Base-by-base conservation (phyloP, 1,139 yeast species). In the Hemisphaericaspora lyxosophila region DNA sequence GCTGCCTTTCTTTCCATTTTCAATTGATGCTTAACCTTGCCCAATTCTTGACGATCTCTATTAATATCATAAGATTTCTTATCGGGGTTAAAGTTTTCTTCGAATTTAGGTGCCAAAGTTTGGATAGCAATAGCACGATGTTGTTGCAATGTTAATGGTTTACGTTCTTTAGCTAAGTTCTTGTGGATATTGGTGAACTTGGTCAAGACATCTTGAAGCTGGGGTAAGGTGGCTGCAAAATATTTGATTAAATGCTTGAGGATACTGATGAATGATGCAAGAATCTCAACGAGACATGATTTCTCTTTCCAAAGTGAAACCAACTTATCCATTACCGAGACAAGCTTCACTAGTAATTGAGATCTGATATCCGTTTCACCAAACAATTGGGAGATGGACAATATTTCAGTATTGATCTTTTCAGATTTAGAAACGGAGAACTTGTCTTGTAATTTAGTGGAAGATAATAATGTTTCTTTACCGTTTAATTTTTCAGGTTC, bases 81-180 rank as follows among this genome's bases (percentile, higher is more conserved):
- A 57, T 88, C 97, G 43, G 97, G 96, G 66, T 89, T 90, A 76
- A 84, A 94, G 69, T 89, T 88, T 55, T 88, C 97, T 64, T 90
- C 97, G 57, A 85, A 94, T 64, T 86, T 84, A 48, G 99, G 99
- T 31, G 90, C 85, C 55, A 75, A 77, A 1, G 96, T 78, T 34
- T 92, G 84, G 54, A 94, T 85, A 4, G 96, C 85, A 41, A 92
- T 61, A 24, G 95, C 88, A 54, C 78, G 80, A 64, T 90, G 97
- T n/a, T 78, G 67, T 65, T 94, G 99, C 47, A 92, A 72, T n/a
- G 81, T 67, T 49, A 92, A 73, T 41, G 97, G 97, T 42, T 59
- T 67, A 43, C 92, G 80, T 40, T 77, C 80, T 17, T 64, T 61
- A 4, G 41, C 45, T 5, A 79, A 65, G 42, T 61, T 63, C 11